A percentile compares a stretch with the other conserved stretches of the same genome.
These are phyloP conservation scores for Jamesozyma rosinii DNA, from an alignment of 805 yeast species.

Conservation along the genomic window DNA sequence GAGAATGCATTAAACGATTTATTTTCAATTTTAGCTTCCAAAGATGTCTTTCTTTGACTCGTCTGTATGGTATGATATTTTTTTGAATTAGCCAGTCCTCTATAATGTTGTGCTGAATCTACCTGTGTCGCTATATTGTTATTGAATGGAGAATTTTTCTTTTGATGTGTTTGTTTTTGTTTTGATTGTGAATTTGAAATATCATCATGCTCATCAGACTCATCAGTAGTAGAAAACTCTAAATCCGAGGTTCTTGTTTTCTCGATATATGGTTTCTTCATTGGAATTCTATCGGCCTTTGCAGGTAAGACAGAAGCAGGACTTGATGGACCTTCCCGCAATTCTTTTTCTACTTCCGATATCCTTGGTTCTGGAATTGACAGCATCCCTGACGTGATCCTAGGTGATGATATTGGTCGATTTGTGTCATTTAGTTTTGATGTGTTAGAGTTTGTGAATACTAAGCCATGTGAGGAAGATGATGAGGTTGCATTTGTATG, in stretches of 20 bases:
- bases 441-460: constrained; percentile 8
- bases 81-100: constrained; percentile 1
- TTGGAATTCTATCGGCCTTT: constrained; percentile 28
- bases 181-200: not conserved
- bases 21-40: constrained; percentile 17
- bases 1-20: constrained; percentile 9
- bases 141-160: constrained; percentile 8
- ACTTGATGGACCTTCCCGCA: constrained; percentile 34
- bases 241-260: constrained; percentile 2
- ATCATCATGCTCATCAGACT: constrained; percentile 1
- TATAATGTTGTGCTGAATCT: not conserved
- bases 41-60: constrained; percentile 19
- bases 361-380: constrained; percentile 37
- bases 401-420: constrained; percentile 14
- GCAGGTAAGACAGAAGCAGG: constrained; percentile 29
- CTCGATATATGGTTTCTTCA: constrained; percentile 27
- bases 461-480: constrained; percentile 9
- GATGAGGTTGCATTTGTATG: constrained; percentile 5
- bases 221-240: constrained; percentile 3
- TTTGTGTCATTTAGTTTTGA: not conserved
- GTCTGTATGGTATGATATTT: not conserved
- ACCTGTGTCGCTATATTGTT: not conserved
- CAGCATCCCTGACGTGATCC: constrained; percentile 38
- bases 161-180: not conserved
- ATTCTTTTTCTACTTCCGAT: constrained; percentile 33